A percentile compares a stretch with the other conserved stretches of the same genome.
Conservation (phyloP, 176 grass and related monocot species). For the Lolium perenne region DNA sequence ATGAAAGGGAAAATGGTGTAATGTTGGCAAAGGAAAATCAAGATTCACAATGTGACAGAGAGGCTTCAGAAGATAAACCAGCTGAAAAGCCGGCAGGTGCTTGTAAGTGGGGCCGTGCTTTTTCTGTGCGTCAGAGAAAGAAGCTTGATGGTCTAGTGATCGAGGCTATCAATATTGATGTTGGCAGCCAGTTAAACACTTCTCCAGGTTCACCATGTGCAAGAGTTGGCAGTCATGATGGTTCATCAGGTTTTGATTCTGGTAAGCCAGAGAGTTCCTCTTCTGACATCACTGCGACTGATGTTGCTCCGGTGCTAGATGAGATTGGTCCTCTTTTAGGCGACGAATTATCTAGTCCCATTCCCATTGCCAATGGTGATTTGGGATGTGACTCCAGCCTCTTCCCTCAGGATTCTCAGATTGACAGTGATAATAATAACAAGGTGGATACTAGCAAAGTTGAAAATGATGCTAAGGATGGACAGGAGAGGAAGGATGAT, state of each 20-base stretch:
- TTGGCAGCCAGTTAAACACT: constrained; percentile 30
- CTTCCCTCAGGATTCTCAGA: constrained; percentile 32
- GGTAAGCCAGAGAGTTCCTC: constrained; percentile 46
- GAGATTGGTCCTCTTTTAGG: constrained; percentile 59
- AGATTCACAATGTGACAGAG: constrained; percentile 46
- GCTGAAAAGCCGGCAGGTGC: constrained; percentile 9
- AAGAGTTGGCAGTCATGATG: constrained; percentile 44
- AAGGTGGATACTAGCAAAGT: constrained; percentile 49
- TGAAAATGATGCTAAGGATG: constrained; percentile 48
- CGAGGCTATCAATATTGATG: constrained; percentile 30
- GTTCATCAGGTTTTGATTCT: constrained; percentile 48
- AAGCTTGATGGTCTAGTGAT: constrained; percentile 40
- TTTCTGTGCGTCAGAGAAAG: constrained; percentile 51
- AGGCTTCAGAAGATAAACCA: constrained; percentile 42
- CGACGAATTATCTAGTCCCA: constrained; percentile 12
- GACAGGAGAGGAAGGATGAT: constrained; percentile 45
- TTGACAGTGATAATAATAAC: constrained; percentile 41
- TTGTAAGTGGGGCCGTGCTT: constrained; percentile 47
- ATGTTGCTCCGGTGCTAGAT: constrained; percentile 44
- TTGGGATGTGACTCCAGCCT: constrained; percentile 36
- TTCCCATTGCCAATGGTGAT: constrained; percentile 14
- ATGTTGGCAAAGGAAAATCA: not conserved
- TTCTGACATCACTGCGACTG: constrained; percentile 45
- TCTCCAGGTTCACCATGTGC: constrained; percentile 53
- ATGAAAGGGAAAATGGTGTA: constrained; percentile 32